These are phyloP conservation scores for Lactarius sanguifluus DNA, from an alignment of 768 basidiomycete genomes.

Conservation along the genomic window DNA sequence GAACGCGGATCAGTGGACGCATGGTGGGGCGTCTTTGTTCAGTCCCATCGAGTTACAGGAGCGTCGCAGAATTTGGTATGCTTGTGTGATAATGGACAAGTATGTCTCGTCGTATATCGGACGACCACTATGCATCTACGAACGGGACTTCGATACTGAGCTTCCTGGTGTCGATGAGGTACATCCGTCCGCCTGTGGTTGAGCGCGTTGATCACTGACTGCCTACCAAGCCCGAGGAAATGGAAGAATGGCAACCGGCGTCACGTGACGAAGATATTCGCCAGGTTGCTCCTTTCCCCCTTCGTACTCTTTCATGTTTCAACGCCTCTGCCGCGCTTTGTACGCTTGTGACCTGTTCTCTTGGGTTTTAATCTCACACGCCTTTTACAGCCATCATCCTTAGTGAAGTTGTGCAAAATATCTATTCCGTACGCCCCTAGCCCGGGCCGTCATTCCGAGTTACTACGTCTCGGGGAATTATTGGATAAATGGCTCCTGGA, in stretches of 20 bases:
- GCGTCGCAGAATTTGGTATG: slow-evolving; percentile 74
- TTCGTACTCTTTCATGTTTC: slow-evolving; percentile 69
- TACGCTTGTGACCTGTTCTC: slow-evolving; percentile 39
- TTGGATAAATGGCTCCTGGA: slow-evolving; percentile 77
- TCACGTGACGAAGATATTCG: slow-evolving; percentile 37
- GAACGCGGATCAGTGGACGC: slow-evolving; percentile 74
- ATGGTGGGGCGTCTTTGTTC: slow-evolving; percentile 55
- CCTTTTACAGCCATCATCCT: slow-evolving; percentile 60
- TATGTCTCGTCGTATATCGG: slow-evolving; percentile 81
- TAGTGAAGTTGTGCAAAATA: slow-evolving; percentile 63
- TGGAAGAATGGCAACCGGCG: slow-evolving; percentile 53
- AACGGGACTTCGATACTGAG: slow-evolving; percentile 73
- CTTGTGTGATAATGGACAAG: slow-evolving; percentile 75
- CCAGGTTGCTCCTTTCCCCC: slow-evolving; percentile 38
- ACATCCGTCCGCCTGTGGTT: slow-evolving; percentile 24
- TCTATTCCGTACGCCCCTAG: slow-evolving; percentile 66
- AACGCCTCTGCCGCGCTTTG: slow-evolving; percentile 71
- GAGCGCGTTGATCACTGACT: slow-evolving; percentile 7
- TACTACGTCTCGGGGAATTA: slow-evolving; percentile 54
- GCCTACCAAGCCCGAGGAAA: slow-evolving; percentile 53
- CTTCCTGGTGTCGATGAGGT: slow-evolving; percentile 64
- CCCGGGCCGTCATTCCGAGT: slow-evolving; percentile 57
- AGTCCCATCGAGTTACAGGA: slow-evolving; percentile 62
- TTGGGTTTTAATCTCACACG: slow-evolving; percentile 14
- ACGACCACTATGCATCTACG: slow-evolving; percentile 71